phyloP scores from a whole-genome alignment of 129 eudicot species.

The Rutidosis leptorrhynchoides region DNA sequence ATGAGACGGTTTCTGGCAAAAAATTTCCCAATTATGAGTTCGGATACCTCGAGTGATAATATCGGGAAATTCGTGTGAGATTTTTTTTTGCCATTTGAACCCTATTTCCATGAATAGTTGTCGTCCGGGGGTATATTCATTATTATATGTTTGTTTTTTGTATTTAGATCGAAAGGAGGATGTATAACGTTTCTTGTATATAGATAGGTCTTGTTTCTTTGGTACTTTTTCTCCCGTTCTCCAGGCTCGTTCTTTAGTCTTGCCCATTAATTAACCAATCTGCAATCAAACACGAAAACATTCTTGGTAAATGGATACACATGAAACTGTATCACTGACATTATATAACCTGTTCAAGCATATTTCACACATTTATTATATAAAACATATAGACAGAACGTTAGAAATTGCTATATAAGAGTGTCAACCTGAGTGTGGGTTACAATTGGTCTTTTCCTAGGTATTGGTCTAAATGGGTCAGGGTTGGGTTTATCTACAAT shows the following conservation, averaged over 20 bases:
- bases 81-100: neutral
- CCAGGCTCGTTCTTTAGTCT: neutral
- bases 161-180: neutral
- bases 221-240: neutral
- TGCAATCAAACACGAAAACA: neutral
- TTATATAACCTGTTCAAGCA: too few species aligned
- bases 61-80: neutral
- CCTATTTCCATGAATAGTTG: slow-evolving; percentile 1
- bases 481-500: too few species aligned
- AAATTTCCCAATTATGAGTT: slow-evolving; percentile 3
- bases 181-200: neutral
- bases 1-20: neutral
- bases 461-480: too few species aligned
- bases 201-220: neutral
- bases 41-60: neutral
- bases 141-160: neutral
- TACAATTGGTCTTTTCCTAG: too few species aligned
- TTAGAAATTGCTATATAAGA: too few species aligned
- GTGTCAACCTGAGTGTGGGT: too few species aligned
- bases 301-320: neutral
- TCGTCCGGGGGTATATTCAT: neutral
- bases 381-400: too few species aligned
- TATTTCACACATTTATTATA: too few species aligned
- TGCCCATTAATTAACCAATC: slow-evolving; percentile 7
- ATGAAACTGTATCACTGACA: neutral